Evolutionary conservation across 2,329 filamentous ascomycete species (phyloP), one percentile per base, ranked within the genome.

Genomic region (Penicillium occitanis): DNA sequence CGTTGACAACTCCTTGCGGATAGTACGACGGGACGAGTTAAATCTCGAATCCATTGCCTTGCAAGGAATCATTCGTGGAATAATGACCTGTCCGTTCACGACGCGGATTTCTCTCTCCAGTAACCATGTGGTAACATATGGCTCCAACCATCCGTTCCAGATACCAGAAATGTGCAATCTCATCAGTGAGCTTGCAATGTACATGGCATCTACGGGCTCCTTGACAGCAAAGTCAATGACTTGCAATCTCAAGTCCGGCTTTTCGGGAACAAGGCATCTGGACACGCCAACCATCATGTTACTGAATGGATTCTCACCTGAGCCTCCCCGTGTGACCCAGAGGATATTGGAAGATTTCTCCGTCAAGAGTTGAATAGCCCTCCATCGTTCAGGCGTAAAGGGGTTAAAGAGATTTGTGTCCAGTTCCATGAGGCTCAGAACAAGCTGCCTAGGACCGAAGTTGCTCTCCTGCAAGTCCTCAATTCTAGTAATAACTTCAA

Each of bases 71-170:
- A 75, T 58, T 25, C 77, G 71, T 13, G 76, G 74, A 35, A 78
- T 72, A 19, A 73, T 46, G 7, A 70, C 42, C 4, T 69, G 67
- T 2, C 74, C 75, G 35, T 72, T 46, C 6, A 70, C 37, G 19
- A 77, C 53, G 17, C 68, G 67, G 3, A 75, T 48, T 57, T 79
- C 75, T 1, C 70, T 73, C 63, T 77, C 75, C 1, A 69, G 51
- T 5, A 57, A 22, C 51, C 51, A 57, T n/a, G 51, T 57, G 14
- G 51, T 57, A 35, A 57, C 51, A 35, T 57, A 57, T 28, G 51
- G 51, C 33, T 57, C 51, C 51, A 57, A 17, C 51, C 51, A 57
- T 35, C 28, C 28, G 14, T 57, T 57, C 51, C 51, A 57, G n/a
- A 57, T 35, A 35, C 51, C 51, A 35, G 51, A 57, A 28, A 55